Conservation (phyloP, 345 rosid genomes). For the Jatropha curcas region DNA sequence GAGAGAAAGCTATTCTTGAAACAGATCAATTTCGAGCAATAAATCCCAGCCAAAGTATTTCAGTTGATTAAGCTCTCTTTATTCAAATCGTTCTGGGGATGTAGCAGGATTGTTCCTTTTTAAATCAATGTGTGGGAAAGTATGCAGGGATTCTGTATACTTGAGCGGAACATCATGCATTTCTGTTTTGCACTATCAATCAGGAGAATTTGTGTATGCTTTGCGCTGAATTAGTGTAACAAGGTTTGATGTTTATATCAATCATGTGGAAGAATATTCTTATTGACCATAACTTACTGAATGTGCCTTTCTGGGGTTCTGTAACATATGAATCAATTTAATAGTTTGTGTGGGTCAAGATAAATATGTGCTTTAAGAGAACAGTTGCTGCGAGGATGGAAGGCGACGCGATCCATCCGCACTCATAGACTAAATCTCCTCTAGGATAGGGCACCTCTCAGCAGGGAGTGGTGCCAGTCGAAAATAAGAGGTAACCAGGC, state of each 20-base stretch:
- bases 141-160: no score
- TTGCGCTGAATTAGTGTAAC: not conserved
- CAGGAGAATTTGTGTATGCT: not conserved
- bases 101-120: not conserved
- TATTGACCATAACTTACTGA: not conserved
- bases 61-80: slow-evolving; percentile 20
- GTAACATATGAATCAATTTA: slow-evolving; percentile 3
- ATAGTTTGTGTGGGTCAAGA: not conserved
- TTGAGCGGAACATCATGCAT: slow-evolving; percentile 2
- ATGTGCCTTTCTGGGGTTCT: not conserved
- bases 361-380: no score
- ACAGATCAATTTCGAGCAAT: slow-evolving; percentile 62
- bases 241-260: not conserved
- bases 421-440: no score
- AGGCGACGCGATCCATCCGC: no score
- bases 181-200: no score
- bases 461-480: no score
- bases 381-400: no score
- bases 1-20: slow-evolving; percentile 85
- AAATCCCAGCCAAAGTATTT: slow-evolving; percentile 69
- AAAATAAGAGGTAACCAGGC: no score
- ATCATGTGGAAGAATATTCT: not conserved
- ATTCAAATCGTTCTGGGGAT: slow-evolving; percentile 3
- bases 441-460: no score
- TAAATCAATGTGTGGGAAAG: slow-evolving; percentile 1